phyloP scores from a whole-genome alignment of 139 green algal genomes.

The Chlorella sp. region DNA sequence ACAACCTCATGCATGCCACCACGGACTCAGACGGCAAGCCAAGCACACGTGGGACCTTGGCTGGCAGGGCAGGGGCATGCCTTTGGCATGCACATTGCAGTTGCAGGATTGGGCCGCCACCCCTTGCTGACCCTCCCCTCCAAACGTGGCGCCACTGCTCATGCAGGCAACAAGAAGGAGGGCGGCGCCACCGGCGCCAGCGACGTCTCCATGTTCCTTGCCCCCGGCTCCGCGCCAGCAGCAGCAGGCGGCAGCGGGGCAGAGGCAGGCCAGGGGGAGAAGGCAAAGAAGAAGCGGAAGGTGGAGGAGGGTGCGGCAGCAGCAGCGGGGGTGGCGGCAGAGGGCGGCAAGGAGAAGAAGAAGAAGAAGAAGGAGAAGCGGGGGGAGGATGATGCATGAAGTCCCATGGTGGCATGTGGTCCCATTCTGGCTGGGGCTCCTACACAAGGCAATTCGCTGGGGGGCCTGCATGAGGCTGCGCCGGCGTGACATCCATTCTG shows the following conservation, averaged over 20 bases:
- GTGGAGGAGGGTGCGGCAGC: background rate
- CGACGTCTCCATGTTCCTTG: constrained; percentile 13
- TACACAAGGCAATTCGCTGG: too few relatives aligned
- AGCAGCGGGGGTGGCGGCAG: background rate
- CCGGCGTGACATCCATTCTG: too few relatives aligned
- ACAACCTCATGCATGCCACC: too few relatives aligned
- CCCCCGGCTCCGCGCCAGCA: constrained; percentile 7
- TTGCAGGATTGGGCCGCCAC: background rate
- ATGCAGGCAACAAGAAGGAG: constrained; percentile 16
- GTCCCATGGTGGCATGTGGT: too few relatives aligned
- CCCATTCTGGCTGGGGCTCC: too few relatives aligned
- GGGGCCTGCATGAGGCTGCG: too few relatives aligned
- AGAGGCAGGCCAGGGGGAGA: background rate
- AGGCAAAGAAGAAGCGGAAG: constrained; percentile 24
- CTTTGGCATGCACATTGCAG: background rate
- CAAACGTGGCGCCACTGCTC: background rate
- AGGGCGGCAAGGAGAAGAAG: constrained; percentile 28
- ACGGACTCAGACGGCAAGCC: too few relatives aligned
- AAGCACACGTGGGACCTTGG: too few relatives aligned
- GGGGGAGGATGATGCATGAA: background rate
- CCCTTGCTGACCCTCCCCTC: background rate
- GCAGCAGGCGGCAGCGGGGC: background rate
- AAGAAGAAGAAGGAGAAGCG: constrained; percentile 34
- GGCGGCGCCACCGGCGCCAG: background rate
- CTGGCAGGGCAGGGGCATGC: too few relatives aligned